A percentile compares a stretch with the other conserved stretches of the same genome.
Evolutionary conservation across 2,329 filamentous ascomycete genomes (phyloP).

Genomic region (Fusarium sp.): DNA sequence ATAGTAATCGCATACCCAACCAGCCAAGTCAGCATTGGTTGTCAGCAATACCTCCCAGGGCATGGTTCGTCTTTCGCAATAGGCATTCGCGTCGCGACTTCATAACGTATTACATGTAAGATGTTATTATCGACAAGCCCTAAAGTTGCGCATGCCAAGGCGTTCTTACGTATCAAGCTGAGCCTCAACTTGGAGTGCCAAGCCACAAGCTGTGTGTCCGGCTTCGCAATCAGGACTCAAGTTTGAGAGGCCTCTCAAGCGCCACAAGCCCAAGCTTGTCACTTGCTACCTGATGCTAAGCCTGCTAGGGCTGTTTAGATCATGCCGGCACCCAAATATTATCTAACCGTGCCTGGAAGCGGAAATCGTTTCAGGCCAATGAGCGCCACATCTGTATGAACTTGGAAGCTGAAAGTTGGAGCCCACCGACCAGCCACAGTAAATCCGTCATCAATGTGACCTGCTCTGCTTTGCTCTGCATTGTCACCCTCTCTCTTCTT

Average conservation of each 20-base stretch:
- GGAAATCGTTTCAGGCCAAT: constrained; percentile 26
- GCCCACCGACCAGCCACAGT: constrained; percentile 45
- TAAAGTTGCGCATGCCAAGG: constrained; percentile 13
- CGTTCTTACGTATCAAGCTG: constrained; percentile 19
- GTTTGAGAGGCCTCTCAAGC: constrained; percentile 39
- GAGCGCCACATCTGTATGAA: constrained; percentile 19
- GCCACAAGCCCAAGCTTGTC: constrained; percentile 6
- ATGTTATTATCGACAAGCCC: not conserved
- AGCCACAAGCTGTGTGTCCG: constrained; percentile 32
- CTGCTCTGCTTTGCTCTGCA: constrained; percentile 32
- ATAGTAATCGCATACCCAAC: too few species aligned
- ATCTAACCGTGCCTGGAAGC: constrained; percentile 23
- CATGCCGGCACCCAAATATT: not conserved
- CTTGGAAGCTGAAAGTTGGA: constrained; percentile 19
- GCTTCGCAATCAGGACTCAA: constrained; percentile 14
- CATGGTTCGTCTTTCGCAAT: not conserved
- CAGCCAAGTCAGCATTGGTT: not conserved
- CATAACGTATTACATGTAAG: not conserved
- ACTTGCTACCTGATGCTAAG: constrained; percentile 20
- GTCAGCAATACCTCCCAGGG: not conserved
- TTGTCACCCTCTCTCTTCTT: constrained; percentile 22
- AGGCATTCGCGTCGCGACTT: not conserved
- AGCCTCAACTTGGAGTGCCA: constrained; percentile 23
- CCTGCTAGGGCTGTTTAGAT: constrained; percentile 1
- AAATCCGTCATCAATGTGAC: constrained; percentile 50